Evolutionary conservation across 2,329 filamentous ascomycete genomes (phyloP).

Genomic region (Cladosporium sp.): DNA sequence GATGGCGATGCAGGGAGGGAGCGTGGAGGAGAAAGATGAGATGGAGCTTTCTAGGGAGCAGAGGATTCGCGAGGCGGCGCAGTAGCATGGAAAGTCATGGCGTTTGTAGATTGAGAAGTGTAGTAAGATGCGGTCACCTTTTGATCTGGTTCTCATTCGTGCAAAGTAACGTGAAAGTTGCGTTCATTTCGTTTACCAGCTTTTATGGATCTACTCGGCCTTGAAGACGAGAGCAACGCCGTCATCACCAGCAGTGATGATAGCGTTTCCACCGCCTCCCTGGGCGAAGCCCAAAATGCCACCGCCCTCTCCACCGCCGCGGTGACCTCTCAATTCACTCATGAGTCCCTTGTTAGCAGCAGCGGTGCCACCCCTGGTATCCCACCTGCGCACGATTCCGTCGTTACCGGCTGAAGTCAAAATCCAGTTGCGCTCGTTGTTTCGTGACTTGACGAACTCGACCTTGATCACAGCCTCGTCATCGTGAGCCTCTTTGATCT

Average conservation of each 20-base stretch:
- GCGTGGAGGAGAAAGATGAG: constrained; percentile 27
- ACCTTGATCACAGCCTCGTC: constrained; percentile 90
- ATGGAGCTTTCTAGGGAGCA: constrained; percentile 22
- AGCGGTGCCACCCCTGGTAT: constrained; percentile 65
- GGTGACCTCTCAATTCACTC: constrained; percentile 86
- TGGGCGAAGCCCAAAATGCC: constrained; percentile 91
- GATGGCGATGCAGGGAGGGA: constrained; percentile 19
- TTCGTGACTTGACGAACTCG: constrained; percentile 64
- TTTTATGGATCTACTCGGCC: constrained; percentile 12
- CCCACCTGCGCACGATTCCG: constrained; percentile 85
- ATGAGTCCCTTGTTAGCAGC: constrained; percentile 66
- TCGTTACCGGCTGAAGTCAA: constrained; percentile 90
- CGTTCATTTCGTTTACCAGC: background rate
- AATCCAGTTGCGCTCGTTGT: constrained; percentile 51
- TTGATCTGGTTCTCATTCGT: too few relatives aligned
- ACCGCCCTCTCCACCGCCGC: constrained; percentile 78
- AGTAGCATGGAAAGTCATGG: too few relatives aligned
- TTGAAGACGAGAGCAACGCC: constrained; percentile 65
- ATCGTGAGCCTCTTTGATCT: constrained; percentile 78
- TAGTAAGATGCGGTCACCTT: too few relatives aligned
- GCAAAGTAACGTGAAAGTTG: background rate
- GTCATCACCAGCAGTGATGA: constrained; percentile 92
- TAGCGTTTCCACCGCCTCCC: constrained; percentile 63
- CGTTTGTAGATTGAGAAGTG: too few relatives aligned
- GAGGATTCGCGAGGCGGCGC: constrained; percentile 4